These are phyloP conservation scores for Starmera quercuum DNA, from an alignment of 805 yeast species.

Conservation along the genomic window DNA sequence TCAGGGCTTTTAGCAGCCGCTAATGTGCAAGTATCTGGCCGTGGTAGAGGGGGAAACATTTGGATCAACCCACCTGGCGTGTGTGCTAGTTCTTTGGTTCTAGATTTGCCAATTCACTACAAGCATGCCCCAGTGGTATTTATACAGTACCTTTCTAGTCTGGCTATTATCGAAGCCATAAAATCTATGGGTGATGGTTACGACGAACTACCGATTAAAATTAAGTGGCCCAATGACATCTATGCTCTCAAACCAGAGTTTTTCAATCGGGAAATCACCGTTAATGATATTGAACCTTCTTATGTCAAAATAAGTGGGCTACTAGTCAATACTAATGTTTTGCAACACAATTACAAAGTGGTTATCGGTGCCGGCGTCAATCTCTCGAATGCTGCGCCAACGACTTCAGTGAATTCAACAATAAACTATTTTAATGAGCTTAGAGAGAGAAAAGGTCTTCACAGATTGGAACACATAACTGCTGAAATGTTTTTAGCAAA, in stretches of 20 bases:
- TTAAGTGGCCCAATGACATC: constrained; percentile 97
- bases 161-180: constrained; percentile 79
- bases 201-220: constrained; percentile 65
- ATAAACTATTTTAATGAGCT: constrained; percentile 52
- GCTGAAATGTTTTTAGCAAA: constrained; percentile 57
- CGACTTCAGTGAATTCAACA: constrained; percentile 77
- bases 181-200: constrained; percentile 53
- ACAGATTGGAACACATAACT: constrained; percentile 17
- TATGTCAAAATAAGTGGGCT: constrained; percentile 80
- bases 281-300: constrained; percentile 51
- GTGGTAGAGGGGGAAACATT: constrained; percentile 90
- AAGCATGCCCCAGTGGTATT: constrained; percentile 63
- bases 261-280: constrained; percentile 31
- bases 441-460: constrained; percentile 33
- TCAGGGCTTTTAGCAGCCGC: constrained; percentile 63
- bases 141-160: constrained; percentile 74
- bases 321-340: constrained; percentile 68
- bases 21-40: constrained; percentile 79
- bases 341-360: constrained; percentile 51
- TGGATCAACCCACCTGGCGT: constrained; percentile 97
- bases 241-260: constrained; percentile 66
- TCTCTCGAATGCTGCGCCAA: constrained; percentile 79
- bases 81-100: constrained; percentile 67
- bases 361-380: constrained; percentile 88
- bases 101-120: constrained; percentile 41